Base-by-base conservation (phyloP, 345 rosid species). In the Camelina laxa region DNA sequence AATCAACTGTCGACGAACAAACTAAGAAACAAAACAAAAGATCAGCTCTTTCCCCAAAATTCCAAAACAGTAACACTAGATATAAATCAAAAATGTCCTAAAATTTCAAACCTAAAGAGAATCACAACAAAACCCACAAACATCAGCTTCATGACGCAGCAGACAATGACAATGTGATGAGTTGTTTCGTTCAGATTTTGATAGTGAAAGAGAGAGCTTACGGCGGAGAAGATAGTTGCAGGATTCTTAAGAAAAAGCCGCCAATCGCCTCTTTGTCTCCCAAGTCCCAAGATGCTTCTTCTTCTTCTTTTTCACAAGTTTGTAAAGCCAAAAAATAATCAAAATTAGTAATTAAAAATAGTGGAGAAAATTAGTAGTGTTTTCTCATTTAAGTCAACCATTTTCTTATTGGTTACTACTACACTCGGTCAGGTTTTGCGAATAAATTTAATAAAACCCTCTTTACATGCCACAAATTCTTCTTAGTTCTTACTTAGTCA, bases 91-190 rank as follows among this genome's bases (percentile, higher is more conserved):
- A 54, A 60, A 22, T 15, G 7, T 6, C 16, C 27, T 15, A 21
- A 48, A 4, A 19, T 21, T 71, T 49, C 20, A 16, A 49, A 22
- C 60, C 60, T 20, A 47, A 36, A 73, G 7, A 22, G n/a, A 48
- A 38, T 3, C 19, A 35, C 13, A 36, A 35, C 17, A 41, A 41
- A 35, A 57, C 19, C 48, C 21, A 31, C 17, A 62, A 68, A 45
- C 38, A 35, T 55, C 38, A 69, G 58, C 74, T 42, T 69, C 30
- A 4, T 38, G 42, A 41, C 53, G 27, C 27, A 20, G 17, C 64
- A 7, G 38, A 45, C 24, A 4, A 30, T n/a, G 6, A 17, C 41
- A 45, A 47, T 45, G 4, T 6, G 22, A 15, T 8, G 2, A 2
- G n/a, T 31, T 30, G 17, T 56, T 30, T 4, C 21, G 24, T 16